Percentiles rank a stretch among this genome's conserved stretches.
Conservation (phyloP, 2,329 filamentous ascomycete species). For the Elsinoe fawcettii region DNA sequence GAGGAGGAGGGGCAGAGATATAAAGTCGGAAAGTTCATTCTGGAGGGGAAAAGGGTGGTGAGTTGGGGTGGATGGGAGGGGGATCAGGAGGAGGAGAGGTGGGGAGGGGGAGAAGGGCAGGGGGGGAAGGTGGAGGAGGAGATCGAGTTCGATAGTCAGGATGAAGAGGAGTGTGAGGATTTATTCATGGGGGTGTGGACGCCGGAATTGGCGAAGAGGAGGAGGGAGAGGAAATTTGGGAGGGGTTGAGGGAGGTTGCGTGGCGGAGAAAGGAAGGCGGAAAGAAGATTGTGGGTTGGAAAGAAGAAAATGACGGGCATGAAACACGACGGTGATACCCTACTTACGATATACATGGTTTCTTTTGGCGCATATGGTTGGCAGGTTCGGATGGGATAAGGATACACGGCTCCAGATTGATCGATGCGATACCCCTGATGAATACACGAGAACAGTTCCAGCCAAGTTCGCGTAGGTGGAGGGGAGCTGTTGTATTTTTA, state of each 20-base stretch:
- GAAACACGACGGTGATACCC: neutral
- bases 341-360: neutral
- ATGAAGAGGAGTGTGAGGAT: conserved; percentile 61
- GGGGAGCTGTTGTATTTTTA: neutral
- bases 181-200: conserved; percentile 57
- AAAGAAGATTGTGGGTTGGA: neutral
- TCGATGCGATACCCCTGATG: conserved; percentile 1
- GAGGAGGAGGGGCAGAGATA: conserved; percentile 55
- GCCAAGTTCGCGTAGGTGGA: neutral
- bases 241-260: too few relatives aligned
- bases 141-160: conserved; percentile 56
- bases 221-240: conserved; percentile 29
- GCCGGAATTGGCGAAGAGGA: conserved; percentile 44
- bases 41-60: conserved; percentile 52
- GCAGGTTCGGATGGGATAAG: neutral
- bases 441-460: neutral
- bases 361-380: neutral
- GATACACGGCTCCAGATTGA: conserved; percentile 1
- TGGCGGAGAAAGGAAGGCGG: neutral
- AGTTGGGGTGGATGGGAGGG: conserved; percentile 44
- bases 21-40: conserved; percentile 60
- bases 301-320: neutral
- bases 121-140: conserved; percentile 23
- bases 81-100: conserved; percentile 21
- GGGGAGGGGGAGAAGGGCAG: neutral